Percentiles rank a stretch among this genome's conserved stretches.
Evolutionary conservation across 1,284 basidiomycete species (phyloP).

Genomic region (Nidula niveotomentosa): DNA sequence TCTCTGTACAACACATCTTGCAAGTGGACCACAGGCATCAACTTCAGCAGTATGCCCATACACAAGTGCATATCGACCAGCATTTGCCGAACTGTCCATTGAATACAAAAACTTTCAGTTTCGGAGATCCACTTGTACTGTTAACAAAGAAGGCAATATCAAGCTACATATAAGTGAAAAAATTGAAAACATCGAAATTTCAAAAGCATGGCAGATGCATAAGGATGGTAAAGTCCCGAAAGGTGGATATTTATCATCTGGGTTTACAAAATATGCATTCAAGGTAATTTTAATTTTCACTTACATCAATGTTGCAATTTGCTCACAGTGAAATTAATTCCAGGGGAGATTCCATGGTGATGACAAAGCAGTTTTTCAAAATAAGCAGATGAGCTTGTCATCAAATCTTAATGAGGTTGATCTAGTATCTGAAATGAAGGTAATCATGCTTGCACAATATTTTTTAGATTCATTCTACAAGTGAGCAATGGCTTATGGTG

Average conservation of each 20-base stretch:
- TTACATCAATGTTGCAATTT: not conserved
- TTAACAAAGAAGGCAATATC: not conserved
- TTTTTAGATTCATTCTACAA: slow-evolving; percentile 14
- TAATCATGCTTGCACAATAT: slow-evolving; percentile 9
- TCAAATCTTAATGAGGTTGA: slow-evolving; percentile 6
- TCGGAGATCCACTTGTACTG: not conserved
- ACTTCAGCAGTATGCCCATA: not conserved
- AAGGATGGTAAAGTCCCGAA: slow-evolving; percentile 3
- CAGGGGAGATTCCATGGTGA: not conserved
- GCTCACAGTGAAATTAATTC: not conserved
- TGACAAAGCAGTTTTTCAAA: slow-evolving; percentile 12
- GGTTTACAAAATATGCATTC: slow-evolving; percentile 12
- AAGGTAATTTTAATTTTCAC: slow-evolving; percentile 7
- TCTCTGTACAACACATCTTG: not conserved
- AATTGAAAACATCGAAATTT: slow-evolving; percentile 10
- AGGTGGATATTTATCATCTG: slow-evolving; percentile 16
- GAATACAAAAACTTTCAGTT: not conserved
- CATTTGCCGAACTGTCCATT: not conserved
- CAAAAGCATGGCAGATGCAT: slow-evolving; percentile 13
- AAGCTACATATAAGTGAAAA: not conserved
- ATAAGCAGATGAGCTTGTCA: slow-evolving; percentile 3
- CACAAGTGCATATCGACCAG: not conserved
- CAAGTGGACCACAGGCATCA: not conserved
- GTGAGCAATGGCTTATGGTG: slow-evolving; percentile 1
- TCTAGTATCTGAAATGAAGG: slow-evolving; percentile 11